A percentile compares a stretch with the other conserved stretches of the same genome.
Evolutionary conservation across 2,329 filamentous ascomycete genomes (phyloP).

Genomic region (Exophiala lecanii-corni): DNA sequence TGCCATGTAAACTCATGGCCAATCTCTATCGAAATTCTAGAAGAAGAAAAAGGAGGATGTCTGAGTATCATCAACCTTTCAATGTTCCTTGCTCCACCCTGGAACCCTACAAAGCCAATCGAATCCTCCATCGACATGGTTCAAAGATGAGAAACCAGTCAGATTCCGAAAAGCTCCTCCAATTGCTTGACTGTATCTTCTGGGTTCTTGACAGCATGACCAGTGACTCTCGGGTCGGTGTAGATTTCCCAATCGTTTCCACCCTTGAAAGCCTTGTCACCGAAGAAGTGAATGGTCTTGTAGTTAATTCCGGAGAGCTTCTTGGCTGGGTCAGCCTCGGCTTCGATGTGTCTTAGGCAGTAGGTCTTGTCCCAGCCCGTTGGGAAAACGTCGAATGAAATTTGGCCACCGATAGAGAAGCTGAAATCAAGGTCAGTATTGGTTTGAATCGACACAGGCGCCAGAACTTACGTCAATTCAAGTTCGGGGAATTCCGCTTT

Average conservation of each 20-base stretch:
- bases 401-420: conserved; percentile 92
- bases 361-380: conserved; percentile 98
- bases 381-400: conserved; percentile 98
- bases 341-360: conserved; percentile 81
- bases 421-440: conserved; percentile 42
- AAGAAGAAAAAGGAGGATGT: no score
- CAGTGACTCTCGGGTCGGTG: conserved; percentile 71
- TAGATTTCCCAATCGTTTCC: conserved; percentile 98
- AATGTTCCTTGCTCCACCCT: no score
- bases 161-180: conserved; percentile 67
- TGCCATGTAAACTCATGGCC: no score
- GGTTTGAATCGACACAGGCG: conserved; percentile 2
- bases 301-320: conserved; percentile 62
- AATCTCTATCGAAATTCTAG: no score
- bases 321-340: conserved; percentile 61
- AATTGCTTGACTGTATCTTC: conserved; percentile 76
- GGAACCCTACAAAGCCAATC: no score
- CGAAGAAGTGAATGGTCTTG: conserved; percentile 93
- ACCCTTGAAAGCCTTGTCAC: conserved; percentile 86
- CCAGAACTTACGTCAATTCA: conserved; percentile 71
- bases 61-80: no score
- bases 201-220: conserved; percentile 76
- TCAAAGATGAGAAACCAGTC: conserved; percentile 15
- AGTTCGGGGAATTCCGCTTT: conserved; percentile 77
- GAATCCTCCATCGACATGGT: neutral